Base-by-base conservation (phyloP, 164 flowering plant genomes). In the Dillenia suffruticosa region DNA sequence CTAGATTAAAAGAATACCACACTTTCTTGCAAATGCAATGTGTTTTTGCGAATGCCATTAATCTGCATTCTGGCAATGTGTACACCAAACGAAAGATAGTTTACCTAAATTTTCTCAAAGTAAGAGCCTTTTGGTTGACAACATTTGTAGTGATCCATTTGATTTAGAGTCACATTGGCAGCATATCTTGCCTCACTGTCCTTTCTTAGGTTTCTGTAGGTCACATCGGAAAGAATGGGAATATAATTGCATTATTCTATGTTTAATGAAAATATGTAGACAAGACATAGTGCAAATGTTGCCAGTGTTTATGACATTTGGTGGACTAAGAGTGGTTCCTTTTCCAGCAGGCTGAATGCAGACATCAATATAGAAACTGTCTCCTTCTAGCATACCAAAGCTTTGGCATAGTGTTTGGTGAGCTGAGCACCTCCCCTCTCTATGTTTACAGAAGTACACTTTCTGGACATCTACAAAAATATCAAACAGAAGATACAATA, bases 381-480 rank as follows among this genome's bases (percentile, higher is more conserved):
- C 74, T 82, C 16, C 69, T 84, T 19, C 65, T 90, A 49, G 84
- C 84, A 44, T 88, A 88, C 63, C 90, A 81, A 75, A 86, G 96
- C 72, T 76, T 87, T 44, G 94, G 96, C 9, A 70, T 83, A 16
- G 81, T 84, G 3, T 90, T 76, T 72, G 88, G 89, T 47, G 86
- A 76, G 71, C 67, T 87, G 72, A 80, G 84, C 76, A 83, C 80
- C 48, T 83, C 94, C 58, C 94, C 97, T 1, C 84, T 90, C 32
- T 88, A 87, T 77, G 94, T 86, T 46, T 90, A 75, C 64, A 75
- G 63, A 51, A 76, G 81, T 66, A 71, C 79, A 43, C 86, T 88
- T 62, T 72, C 79, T 8, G 90, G 84, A 49, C 74, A 68, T 17
- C 63, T 84, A 67, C 66, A 4, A 1, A 24, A 70, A 14, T 65